A percentile compares a stretch with the other conserved stretches of the same genome.
Evolutionary conservation across 2,329 filamentous ascomycete genomes (phyloP).

Genomic region (Pyricularia pennisetigena): DNA sequence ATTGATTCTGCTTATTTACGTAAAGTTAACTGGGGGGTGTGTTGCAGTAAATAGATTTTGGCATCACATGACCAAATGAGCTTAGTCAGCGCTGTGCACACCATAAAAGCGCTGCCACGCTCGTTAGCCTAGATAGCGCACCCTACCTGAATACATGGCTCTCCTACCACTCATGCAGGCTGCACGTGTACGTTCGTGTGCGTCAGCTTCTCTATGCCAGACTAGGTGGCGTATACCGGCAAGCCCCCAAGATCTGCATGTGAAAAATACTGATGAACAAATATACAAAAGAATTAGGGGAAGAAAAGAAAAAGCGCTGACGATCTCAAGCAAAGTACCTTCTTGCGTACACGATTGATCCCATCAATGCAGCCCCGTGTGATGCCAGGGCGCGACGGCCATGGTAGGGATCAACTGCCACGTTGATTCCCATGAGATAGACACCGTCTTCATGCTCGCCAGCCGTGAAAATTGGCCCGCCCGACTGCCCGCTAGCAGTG

Average conservation of each 20-base stretch:
- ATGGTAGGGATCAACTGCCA: neutral
- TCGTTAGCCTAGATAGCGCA: no score
- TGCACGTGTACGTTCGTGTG: no score
- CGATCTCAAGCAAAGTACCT: neutral
- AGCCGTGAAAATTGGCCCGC: neutral
- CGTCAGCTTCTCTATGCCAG: no score
- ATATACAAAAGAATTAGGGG: neutral
- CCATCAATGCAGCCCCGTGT: neutral
- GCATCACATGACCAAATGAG: no score
- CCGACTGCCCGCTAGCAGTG: conserved; percentile 1
- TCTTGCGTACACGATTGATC: neutral
- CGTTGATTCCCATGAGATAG: neutral
- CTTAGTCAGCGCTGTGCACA: no score
- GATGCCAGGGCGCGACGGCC: neutral
- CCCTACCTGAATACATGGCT: no score
- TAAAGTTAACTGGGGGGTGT: no score
- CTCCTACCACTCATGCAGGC: no score
- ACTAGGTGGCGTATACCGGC: neutral
- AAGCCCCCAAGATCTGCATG: neutral
- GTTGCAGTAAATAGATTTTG: no score
- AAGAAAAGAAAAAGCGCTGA: neutral
- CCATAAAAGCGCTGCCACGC: no score
- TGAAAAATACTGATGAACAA: neutral
- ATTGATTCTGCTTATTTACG: no score
- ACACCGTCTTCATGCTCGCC: neutral